Evolutionary conservation across 2,329 filamentous ascomycete genomes (phyloP), one percentile per base, ranked within the genome.

Genomic region (Lachnellula subtilissima): DNA sequence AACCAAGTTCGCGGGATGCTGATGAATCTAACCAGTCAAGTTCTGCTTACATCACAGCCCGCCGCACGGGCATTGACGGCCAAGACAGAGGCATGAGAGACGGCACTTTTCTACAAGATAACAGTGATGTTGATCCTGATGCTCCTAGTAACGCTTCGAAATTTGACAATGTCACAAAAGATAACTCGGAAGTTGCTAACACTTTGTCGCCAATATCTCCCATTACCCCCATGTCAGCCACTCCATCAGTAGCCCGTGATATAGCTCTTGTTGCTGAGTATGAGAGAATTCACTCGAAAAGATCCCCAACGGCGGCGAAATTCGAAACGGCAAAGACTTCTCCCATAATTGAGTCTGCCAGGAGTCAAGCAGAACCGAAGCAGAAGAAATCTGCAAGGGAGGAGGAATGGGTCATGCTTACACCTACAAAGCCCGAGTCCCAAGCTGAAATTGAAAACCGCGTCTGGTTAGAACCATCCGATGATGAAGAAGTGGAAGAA

Each of bases 101-200:
- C 57, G 72, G 75, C 53, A 77, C 78, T 5, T 80, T 80, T 65
- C 74, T 81, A 48, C 72, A 77, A 51, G 80, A 81, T 60, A 78
- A 73, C 64, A 81, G 77, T 60, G 78, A 81, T 60, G 76, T 78
- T 49, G 78, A 77, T 58, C 74, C 75, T 55, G 70, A 69, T 54
- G 53, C 52, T 5, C 73, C 71, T 57, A 70, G 70, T 48, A 67
- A 50, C 65, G 69, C 42, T 48, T 64, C 59, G 5, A 57, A 55
- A 40, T 46, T 58, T 40, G 48, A 35, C 19, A n/a, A 42, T 39
- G n/a, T 17, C 28, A 39, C 53, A 25, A 59, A 58, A 35, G 54
- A 61, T 43, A 19, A 35, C 43, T 32, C 43, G 14, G 61, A 56
- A 42, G 32, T 50, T 39, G 49, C 17, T 22, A 50, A 40, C 40